A percentile compares a stretch with the other conserved stretches of the same genome.
phyloP scores from a whole-genome alignment of 2,329 filamentous ascomycete genomes.

The Talaromyces sp. region DNA sequence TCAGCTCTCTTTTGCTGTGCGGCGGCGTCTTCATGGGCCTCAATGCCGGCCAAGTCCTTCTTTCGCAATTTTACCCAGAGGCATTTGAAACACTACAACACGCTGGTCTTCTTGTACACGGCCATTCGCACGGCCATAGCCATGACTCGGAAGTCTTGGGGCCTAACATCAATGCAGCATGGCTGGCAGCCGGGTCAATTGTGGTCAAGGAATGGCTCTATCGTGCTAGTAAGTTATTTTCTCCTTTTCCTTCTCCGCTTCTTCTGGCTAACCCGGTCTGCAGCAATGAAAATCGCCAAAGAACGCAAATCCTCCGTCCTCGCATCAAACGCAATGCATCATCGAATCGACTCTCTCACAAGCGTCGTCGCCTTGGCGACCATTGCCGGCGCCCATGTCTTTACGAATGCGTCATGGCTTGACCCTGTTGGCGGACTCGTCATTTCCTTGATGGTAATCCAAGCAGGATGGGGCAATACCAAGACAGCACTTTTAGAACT shows the following conservation, averaged over 20 bases:
- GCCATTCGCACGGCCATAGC: constrained; percentile 56
- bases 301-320: constrained; percentile 94
- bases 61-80: constrained; percentile 68
- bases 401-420: constrained; percentile 82
- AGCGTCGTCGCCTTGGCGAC: constrained; percentile 87
- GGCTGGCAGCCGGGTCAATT: constrained; percentile 87
- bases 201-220: constrained; percentile 96
- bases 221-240: constrained; percentile 72
- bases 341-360: constrained; percentile 91
- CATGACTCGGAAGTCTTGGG: constrained; percentile 48
- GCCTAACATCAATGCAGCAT: constrained; percentile 89
- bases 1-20: constrained; percentile 82
- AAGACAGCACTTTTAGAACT: constrained; percentile 76
- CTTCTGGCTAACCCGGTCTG: constrained; percentile 10
- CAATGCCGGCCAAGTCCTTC: constrained; percentile 65
- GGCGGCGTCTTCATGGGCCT: constrained; percentile 91
- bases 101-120: constrained; percentile 44
- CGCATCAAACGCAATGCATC: constrained; percentile 92
- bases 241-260: background rate
- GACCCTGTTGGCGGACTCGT: constrained; percentile 89
- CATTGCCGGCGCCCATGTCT: constrained; percentile 82
- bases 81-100: constrained; percentile 47
- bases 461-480: constrained; percentile 84
- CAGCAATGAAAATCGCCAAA: constrained; percentile 90
- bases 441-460: constrained; percentile 90